phyloP scores from a whole-genome alignment of 805 yeast genomes.

The Cyberlindnera mycetangii region DNA sequence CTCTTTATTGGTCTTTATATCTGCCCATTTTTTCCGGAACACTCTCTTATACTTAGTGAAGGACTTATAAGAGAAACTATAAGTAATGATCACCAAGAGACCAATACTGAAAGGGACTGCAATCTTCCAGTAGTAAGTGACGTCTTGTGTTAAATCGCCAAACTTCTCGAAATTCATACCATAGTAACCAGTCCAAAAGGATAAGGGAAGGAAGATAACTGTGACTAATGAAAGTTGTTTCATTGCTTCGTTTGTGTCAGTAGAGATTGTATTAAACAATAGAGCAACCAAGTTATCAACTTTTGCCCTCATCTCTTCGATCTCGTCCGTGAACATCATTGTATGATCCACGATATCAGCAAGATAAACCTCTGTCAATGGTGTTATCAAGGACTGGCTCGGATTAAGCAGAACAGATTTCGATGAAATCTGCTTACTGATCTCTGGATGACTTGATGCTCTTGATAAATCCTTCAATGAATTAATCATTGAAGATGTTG shows the following conservation, averaged over 20 bases:
- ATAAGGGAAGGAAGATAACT: slow-evolving; percentile 55
- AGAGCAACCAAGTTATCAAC: slow-evolving; percentile 49
- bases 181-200: slow-evolving; percentile 60
- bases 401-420: neutral
- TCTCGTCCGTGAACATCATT: slow-evolving; percentile 47
- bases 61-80: slow-evolving; percentile 23
- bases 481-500: slow-evolving; percentile 45
- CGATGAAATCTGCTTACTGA: neutral
- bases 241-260: slow-evolving; percentile 54
- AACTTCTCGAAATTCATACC: slow-evolving; percentile 43
- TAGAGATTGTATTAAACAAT: slow-evolving; percentile 56
- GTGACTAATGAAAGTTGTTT: slow-evolving; percentile 51
- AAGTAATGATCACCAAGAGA: slow-evolving; percentile 35
- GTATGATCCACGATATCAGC: slow-evolving; percentile 59
- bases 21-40: slow-evolving; percentile 6
- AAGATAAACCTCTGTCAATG: slow-evolving; percentile 44
- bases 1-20: slow-evolving; percentile 12
- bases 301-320: slow-evolving; percentile 50
- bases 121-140: slow-evolving; percentile 29
- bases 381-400: slow-evolving; percentile 33
- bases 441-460: slow-evolving; percentile 7
- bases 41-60: slow-evolving; percentile 11
- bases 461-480: slow-evolving; percentile 41
- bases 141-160: slow-evolving; percentile 33
- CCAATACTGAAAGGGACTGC: slow-evolving; percentile 38